Percentiles rank a stretch among this genome's conserved stretches.
These are phyloP conservation scores for Xerocomellus amylosporus DNA, from an alignment of 768 basidiomycete species.

Conservation along the genomic window DNA sequence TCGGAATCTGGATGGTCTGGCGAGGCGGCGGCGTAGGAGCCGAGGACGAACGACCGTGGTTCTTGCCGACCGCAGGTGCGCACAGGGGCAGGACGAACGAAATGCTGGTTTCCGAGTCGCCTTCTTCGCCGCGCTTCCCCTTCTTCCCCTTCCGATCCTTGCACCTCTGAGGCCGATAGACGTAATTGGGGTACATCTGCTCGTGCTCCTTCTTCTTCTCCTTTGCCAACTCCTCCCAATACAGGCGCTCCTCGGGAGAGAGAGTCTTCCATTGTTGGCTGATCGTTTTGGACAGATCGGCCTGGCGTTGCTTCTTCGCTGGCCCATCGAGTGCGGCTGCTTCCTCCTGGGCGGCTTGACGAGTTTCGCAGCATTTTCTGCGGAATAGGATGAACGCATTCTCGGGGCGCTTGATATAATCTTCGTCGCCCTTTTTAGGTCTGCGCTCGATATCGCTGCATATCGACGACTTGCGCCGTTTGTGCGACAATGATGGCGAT, in stretches of 20 bases:
- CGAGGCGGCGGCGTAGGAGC: constrained; percentile 67
- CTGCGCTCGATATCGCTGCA: constrained; percentile 49
- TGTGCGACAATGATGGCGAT: constrained; percentile 38
- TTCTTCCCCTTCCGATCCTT: constrained; percentile 49
- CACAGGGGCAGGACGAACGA: constrained; percentile 41
- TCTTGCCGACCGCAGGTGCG: constrained; percentile 42
- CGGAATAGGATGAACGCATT: constrained; percentile 86
- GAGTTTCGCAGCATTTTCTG: constrained; percentile 72
- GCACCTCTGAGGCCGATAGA: constrained; percentile 69
- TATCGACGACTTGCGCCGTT: constrained; percentile 52
- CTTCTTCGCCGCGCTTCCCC: constrained; percentile 39
- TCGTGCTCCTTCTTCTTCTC: constrained; percentile 80
- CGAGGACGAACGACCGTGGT: constrained; percentile 44
- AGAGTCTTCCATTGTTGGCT: constrained; percentile 78
- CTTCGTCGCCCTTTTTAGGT: constrained; percentile 67
- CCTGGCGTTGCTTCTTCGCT: constrained; percentile 71
- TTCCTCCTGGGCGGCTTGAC: constrained; percentile 54
- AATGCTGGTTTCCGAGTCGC: constrained; percentile 53
- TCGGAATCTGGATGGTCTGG: constrained; percentile 69
- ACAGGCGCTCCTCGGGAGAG: constrained; percentile 58
- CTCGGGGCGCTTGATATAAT: constrained; percentile 81
- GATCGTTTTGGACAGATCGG: constrained; percentile 79
- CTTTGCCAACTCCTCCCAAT: constrained; percentile 77
- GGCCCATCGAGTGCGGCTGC: constrained; percentile 36
- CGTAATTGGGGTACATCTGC: constrained; percentile 70